These are phyloP conservation scores for Tuber melanosporum DNA, from an alignment of 495 filamentous ascomycete species.

Conservation along the genomic window DNA sequence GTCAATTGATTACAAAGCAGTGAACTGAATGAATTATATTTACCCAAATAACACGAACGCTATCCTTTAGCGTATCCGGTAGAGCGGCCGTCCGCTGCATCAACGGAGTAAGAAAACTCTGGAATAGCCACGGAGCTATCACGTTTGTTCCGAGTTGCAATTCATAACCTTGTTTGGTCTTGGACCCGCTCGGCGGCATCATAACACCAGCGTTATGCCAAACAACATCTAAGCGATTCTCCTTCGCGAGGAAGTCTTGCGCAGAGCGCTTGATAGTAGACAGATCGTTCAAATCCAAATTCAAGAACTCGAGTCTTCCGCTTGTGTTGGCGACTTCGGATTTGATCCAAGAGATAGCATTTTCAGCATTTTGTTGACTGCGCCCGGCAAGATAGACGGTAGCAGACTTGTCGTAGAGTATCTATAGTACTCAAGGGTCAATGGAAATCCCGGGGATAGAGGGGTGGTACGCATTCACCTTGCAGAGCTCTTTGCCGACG, in stretches of 20 bases:
- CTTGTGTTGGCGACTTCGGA: slow-evolving; percentile 7
- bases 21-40: slow-evolving; percentile 13
- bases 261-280: slow-evolving; percentile 49
- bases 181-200: slow-evolving; percentile 37
- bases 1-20: slow-evolving; percentile 16
- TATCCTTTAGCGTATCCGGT: slow-evolving; percentile 32
- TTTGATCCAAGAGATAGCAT: slow-evolving; percentile 44
- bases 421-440: slow-evolving; percentile 14
- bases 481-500: slow-evolving; percentile 45
- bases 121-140: slow-evolving; percentile 46
- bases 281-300: slow-evolving; percentile 50
- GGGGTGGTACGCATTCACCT: slow-evolving; percentile 5
- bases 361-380: slow-evolving; percentile 42
- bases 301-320: slow-evolving; percentile 46
- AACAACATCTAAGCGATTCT: slow-evolving; percentile 50
- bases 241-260: slow-evolving; percentile 43
- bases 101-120: slow-evolving; percentile 45
- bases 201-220: slow-evolving; percentile 55
- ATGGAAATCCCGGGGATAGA: neutral
- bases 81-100: slow-evolving; percentile 43
- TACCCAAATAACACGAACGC: slow-evolving; percentile 48
- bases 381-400: slow-evolving; percentile 47
- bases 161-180: slow-evolving; percentile 45
- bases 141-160: slow-evolving; percentile 46
- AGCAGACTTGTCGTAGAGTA: slow-evolving; percentile 44